Base-by-base conservation (phyloP, 345 rosid genomes). In the Populus davidiana region DNA sequence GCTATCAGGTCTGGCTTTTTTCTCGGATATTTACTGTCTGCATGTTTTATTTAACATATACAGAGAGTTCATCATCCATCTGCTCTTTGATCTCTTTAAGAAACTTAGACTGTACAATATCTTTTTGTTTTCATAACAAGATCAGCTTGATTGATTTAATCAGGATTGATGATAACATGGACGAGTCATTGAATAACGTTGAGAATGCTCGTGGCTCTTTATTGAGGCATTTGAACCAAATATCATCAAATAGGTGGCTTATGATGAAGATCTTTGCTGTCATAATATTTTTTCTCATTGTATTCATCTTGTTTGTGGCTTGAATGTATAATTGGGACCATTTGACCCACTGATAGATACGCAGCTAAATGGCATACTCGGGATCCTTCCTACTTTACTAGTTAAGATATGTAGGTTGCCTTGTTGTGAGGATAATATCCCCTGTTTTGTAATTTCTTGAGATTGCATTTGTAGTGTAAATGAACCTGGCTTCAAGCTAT, bases 131-230 rank as follows among this genome's bases (percentile, higher is more conserved):
- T 38, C 31, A 20, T 61, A 61, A 61, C 65, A 25, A 21, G 65
- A n/a, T 47, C 50, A 67, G 27, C 18, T 41, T 63, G 27, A 74
- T 77, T 75, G 75, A 77, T 67, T 67, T 79, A 75, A 71, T 73
- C 97, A 91, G 97, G 91, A 94, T 92, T 44, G 98, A 91, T 63
- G 97, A 94, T 81, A 93, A 91, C 83, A 93, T 93, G 95, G 97
- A 91, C 9, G 97, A 91, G 85, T 93, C 99, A 43, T 79, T 94
- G 86, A 87, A 80, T 66, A 94, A 94, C 29, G 96, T 94, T 64
- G 97, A 93, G 81, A 92, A 90, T 79, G 98, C 98, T 72, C 94
- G 87, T 21, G 87, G 82, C 67, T 82, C 98, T 80, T 85, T 93
- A 25, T 80, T 93, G 80, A 90, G 88, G 81, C 88, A 91, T 83